Percentiles rank a stretch among this genome's conserved stretches.
Evolutionary conservation across 805 yeast genomes (phyloP).

Genomic region (Lachancea fermentati): DNA sequence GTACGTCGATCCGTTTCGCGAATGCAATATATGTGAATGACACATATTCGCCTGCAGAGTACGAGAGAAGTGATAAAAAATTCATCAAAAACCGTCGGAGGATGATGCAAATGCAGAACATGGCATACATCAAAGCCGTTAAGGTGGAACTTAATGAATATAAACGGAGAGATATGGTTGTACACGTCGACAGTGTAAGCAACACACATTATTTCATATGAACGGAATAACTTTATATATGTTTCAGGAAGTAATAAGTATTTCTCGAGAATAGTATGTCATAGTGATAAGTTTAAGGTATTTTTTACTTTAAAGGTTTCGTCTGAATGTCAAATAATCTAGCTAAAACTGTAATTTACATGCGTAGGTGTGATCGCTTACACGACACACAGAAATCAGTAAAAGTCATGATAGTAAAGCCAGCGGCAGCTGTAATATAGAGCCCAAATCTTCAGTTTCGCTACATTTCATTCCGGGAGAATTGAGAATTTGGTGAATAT

Average conservation of each 20-base stretch:
- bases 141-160: conserved; percentile 60
- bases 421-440: no score
- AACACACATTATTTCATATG: conserved; percentile 58
- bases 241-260: background rate
- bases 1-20: conserved; percentile 15
- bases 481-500: no score
- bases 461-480: no score
- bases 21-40: conserved; percentile 24
- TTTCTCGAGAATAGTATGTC: background rate
- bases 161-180: conserved; percentile 61
- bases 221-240: background rate
- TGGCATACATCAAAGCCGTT: conserved; percentile 33
- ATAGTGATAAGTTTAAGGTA: no score
- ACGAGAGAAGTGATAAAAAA: conserved; percentile 24
- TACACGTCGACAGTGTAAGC: conserved; percentile 53
- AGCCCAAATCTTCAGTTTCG: no score
- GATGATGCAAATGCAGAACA: conserved; percentile 17
- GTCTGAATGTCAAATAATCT: no score
- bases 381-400: no score
- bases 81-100: conserved; percentile 18
- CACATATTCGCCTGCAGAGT: conserved; percentile 27
- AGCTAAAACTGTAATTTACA: no score
- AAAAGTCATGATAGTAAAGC: no score
- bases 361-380: no score
- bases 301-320: no score